A percentile compares a stretch with the other conserved stretches of the same genome.
Evolutionary conservation across 2,329 filamentous ascomycete species (phyloP).

Genomic region (Corniculantispora saksenae): DNA sequence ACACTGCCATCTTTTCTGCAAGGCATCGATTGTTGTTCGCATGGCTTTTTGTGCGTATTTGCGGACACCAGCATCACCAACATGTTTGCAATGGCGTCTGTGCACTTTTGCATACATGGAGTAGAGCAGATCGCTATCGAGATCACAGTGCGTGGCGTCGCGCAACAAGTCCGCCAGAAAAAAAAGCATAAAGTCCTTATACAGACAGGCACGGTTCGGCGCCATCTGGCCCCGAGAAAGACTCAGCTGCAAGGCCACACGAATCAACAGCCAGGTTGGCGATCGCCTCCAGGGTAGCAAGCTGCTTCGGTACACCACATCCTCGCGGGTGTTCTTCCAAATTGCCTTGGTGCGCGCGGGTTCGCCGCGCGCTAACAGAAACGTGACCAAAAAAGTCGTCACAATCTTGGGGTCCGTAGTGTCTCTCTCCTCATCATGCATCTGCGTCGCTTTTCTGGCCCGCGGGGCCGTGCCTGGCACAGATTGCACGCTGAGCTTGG

Average conservation of each 20-base stretch:
- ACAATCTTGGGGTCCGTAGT: constrained; percentile 5
- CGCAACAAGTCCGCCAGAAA: constrained; percentile 42
- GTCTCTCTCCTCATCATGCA: neutral
- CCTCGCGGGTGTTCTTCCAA: constrained; percentile 10
- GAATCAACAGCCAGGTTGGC: constrained; percentile 53
- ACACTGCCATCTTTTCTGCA: too few relatives aligned
- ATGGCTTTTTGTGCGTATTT: neutral
- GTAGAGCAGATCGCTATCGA: constrained; percentile 35
- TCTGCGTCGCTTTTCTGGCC: too few relatives aligned
- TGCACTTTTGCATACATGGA: constrained; percentile 47
- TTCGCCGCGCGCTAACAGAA: neutral
- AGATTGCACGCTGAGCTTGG: too few relatives aligned
- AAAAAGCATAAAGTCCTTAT: constrained; percentile 54
- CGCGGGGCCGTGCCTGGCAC: too few relatives aligned
- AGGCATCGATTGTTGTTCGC: neutral
- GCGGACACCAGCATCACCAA: constrained; percentile 1
- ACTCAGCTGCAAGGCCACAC: constrained; percentile 46
- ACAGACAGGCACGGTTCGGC: too few relatives aligned
- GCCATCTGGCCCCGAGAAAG: constrained; percentile 12
- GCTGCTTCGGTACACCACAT: neutral
- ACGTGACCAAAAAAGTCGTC: neutral
- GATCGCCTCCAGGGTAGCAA: constrained; percentile 37
- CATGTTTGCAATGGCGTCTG: constrained; percentile 44
- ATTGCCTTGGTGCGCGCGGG: neutral
- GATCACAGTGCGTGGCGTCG: neutral